phyloP scores from a whole-genome alignment of 345 rosid genomes.

The Linum tenue region DNA sequence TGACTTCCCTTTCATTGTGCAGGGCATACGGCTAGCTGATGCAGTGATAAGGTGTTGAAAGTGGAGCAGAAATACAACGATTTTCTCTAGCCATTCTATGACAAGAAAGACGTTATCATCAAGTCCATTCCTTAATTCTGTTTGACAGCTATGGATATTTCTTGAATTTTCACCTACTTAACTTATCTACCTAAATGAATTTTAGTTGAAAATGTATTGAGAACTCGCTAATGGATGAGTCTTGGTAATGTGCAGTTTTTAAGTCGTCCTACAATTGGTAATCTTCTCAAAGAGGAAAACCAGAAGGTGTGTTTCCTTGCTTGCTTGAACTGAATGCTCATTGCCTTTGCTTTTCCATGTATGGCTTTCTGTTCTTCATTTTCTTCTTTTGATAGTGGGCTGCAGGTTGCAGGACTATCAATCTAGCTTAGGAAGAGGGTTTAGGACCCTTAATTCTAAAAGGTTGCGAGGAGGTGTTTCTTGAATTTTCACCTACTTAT shows the following conservation, averaged over 20 bases:
- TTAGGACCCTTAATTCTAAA: no score
- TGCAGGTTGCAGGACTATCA: no score
- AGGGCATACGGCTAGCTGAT: no score
- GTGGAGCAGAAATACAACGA: constrained; percentile 84
- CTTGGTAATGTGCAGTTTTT: constrained; percentile 42
- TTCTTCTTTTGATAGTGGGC: no score
- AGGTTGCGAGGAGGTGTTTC: no score
- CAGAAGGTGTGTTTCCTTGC: constrained; percentile 51
- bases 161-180: constrained; percentile 4
- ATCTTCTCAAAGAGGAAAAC: constrained; percentile 75
- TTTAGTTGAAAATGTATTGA: not conserved
- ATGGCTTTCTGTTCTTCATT: no score
- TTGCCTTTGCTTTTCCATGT: no score
- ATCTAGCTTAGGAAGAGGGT: no score
- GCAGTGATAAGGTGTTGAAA: constrained; percentile 75
- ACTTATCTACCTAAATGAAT: not conserved
- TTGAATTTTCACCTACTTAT: constrained; percentile 1
- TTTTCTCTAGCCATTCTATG: constrained; percentile 77
- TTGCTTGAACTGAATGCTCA: not conserved
- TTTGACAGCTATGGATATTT: constrained; percentile 70
- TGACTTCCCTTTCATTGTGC: no score
- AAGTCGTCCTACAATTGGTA: constrained; percentile 82
- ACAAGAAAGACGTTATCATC: constrained; percentile 63
- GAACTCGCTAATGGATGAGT: not conserved
- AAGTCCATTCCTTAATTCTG: constrained; percentile 82